Percentiles rank a stretch among this genome's conserved stretches.
Evolutionary conservation across 2,329 filamentous ascomycete genomes (phyloP).

Genomic region (Penicillium oxalicum): DNA sequence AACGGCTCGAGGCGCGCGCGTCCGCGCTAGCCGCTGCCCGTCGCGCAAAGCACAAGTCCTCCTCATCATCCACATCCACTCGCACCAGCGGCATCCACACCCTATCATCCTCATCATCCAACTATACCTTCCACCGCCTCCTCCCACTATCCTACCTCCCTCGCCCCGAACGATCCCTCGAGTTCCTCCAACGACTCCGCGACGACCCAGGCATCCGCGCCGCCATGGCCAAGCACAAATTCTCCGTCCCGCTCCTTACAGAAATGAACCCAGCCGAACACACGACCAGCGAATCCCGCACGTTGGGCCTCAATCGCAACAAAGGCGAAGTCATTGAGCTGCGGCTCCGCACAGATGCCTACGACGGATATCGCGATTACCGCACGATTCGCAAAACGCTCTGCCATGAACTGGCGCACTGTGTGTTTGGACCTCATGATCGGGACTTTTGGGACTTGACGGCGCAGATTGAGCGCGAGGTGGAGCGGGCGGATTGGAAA

Average conservation of each 20-base stretch:
- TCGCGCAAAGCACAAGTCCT: conserved; percentile 7
- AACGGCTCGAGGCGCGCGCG: conserved; percentile 27
- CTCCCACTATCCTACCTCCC: conserved; percentile 72
- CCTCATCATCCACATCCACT: conserved; percentile 4
- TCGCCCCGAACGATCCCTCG: conserved; percentile 62
- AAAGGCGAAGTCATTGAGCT: conserved; percentile 85
- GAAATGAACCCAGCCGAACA: conserved; percentile 91
- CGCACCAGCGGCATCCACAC: conserved; percentile 24
- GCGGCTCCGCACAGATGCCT: conserved; percentile 82
- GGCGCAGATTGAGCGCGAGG: conserved; percentile 79
- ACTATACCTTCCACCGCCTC: conserved; percentile 75
- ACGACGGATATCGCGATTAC: conserved; percentile 91
- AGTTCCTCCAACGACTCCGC: conserved; percentile 68
- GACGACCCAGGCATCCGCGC: conserved; percentile 79
- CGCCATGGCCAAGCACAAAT: conserved; percentile 77
- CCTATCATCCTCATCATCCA: conserved; percentile 48
- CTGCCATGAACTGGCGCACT: conserved; percentile 93
- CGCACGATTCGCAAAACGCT: conserved; percentile 83
- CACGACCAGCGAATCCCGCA: conserved; percentile 75
- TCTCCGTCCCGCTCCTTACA: conserved; percentile 77
- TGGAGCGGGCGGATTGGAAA: conserved; percentile 72
- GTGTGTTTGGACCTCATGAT: conserved; percentile 80
- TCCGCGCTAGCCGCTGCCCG: conserved; percentile 20
- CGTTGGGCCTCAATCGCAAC: conserved; percentile 82
- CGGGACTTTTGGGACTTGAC: conserved; percentile 84